Conservation (phyloP, 2,329 filamentous ascomycete genomes). For the Beauveria scarabaeidicola region DNA sequence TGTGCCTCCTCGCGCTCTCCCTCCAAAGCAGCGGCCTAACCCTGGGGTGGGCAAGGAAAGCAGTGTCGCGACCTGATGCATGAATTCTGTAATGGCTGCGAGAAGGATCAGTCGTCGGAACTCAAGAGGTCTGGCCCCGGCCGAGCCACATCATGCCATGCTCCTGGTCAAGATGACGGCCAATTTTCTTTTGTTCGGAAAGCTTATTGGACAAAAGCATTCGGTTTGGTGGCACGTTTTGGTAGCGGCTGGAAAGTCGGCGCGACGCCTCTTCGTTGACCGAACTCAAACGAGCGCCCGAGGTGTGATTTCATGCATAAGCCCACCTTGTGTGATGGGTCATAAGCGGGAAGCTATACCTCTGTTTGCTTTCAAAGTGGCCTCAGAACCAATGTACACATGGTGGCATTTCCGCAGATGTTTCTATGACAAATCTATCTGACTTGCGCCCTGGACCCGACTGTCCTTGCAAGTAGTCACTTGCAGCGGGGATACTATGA, state of each 20-base stretch:
- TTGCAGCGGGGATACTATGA: background rate
- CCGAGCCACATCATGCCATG: background rate
- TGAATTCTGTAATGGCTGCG: conserved; percentile 5
- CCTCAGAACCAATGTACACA: background rate
- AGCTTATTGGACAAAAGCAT: background rate
- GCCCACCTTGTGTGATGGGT: background rate
- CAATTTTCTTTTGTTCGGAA: background rate
- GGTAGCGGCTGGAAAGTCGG: background rate
- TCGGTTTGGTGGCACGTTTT: background rate
- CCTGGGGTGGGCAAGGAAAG: background rate
- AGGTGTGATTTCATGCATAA: background rate
- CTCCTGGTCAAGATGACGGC: background rate
- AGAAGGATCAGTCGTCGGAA: background rate
- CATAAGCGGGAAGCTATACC: background rate
- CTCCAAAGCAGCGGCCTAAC: background rate
- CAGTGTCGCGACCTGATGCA: conserved; percentile 6
- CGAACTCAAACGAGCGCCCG: conserved; percentile 3
- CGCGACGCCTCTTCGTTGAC: background rate
- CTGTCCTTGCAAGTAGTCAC: background rate
- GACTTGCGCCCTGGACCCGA: background rate
- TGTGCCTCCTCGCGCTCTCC: background rate
- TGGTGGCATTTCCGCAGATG: background rate
- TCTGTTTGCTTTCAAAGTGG: background rate
- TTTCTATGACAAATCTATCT: background rate
- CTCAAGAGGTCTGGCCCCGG: background rate